A percentile compares a stretch with the other conserved stretches of the same genome.
phyloP scores from a whole-genome alignment of 495 filamentous ascomycete species.

The Lichina pygmaea region DNA sequence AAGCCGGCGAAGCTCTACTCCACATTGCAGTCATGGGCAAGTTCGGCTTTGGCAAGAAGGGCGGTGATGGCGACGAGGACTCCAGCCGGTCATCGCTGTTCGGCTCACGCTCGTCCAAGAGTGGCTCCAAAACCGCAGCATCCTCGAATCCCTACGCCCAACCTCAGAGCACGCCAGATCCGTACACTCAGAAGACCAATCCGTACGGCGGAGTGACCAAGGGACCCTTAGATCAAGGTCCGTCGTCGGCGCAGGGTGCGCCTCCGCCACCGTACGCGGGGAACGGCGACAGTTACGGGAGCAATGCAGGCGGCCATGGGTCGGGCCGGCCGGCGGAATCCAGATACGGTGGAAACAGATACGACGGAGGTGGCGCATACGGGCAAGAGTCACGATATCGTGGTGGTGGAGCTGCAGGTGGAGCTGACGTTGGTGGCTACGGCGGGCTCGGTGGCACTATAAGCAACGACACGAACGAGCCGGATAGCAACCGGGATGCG shows the following conservation, averaged over 20 bases:
- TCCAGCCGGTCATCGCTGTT: conserved; percentile 31
- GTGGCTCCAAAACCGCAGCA: background rate
- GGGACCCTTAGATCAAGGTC: conserved; percentile 11
- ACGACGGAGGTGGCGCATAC: background rate
- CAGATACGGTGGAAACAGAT: background rate
- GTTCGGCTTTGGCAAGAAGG: conserved; percentile 38
- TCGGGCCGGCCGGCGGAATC: conserved; percentile 5
- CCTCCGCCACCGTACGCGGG: too few relatives aligned
- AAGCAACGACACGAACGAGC: conserved; percentile 21
- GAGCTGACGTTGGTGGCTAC: conserved; percentile 27
- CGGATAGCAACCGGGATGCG: conserved; percentile 29
- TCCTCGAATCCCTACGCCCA: conserved; percentile 31
- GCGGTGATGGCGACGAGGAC: conserved; percentile 22
- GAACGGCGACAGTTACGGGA: conserved; percentile 26
- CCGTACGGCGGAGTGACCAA: conserved; percentile 30
- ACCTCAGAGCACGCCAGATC: conserved; percentile 18
- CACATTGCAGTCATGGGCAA: conserved; percentile 23
- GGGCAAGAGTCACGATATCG: too few relatives aligned
- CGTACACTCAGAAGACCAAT: conserved; percentile 2
- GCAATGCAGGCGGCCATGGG: conserved; percentile 9
- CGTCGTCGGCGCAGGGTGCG: conserved; percentile 36
- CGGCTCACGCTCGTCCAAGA: conserved; percentile 13
- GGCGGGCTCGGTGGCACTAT: conserved; percentile 34
- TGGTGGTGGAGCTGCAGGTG: too few relatives aligned
- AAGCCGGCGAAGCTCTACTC: too few relatives aligned